These are phyloP conservation scores for Ormosia emarginata DNA, from an alignment of 306 rosid genomes.

Conservation along the genomic window DNA sequence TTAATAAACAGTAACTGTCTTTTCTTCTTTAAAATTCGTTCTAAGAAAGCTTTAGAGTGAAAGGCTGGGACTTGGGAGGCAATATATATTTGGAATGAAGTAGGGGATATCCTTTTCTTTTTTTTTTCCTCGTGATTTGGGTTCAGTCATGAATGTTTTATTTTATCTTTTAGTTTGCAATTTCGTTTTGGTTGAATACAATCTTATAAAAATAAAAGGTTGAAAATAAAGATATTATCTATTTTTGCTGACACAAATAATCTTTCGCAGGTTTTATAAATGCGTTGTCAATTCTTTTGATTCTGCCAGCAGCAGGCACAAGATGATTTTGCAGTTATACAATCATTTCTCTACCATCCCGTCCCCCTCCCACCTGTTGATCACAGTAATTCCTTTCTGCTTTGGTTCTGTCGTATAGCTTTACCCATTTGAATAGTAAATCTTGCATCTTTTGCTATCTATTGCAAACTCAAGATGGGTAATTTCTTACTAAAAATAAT, in stretches of 20 bases:
- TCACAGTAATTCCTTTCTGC: neutral
- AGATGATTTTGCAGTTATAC: slow-evolving; percentile 44
- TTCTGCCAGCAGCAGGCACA: slow-evolving; percentile 51
- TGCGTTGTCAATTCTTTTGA: slow-evolving; percentile 57
- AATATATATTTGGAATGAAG: neutral
- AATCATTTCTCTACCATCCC: neutral
- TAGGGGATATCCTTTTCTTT: neutral
- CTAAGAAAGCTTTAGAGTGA: neutral
- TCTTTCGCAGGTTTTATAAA: slow-evolving; percentile 62
- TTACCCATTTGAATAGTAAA: neutral
- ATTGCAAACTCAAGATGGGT: neutral
- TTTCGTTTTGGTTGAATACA: neutral
- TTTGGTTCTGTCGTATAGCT: neutral
- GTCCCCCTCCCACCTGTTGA: neutral
- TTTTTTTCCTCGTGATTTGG: neutral
- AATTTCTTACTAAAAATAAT: neutral
- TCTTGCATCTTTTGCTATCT: neutral
- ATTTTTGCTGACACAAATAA: neutral
- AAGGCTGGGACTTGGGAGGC: neutral
- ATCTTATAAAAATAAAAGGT: neutral
- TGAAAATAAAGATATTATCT: neutral
- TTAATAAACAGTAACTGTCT: neutral
- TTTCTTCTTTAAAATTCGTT: neutral
- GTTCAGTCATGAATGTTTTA: neutral
- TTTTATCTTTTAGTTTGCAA: neutral